These are phyloP conservation scores for Ascochyta clinopodiicola DNA, from an alignment of 2,329 filamentous ascomycete genomes.

Conservation along the genomic window DNA sequence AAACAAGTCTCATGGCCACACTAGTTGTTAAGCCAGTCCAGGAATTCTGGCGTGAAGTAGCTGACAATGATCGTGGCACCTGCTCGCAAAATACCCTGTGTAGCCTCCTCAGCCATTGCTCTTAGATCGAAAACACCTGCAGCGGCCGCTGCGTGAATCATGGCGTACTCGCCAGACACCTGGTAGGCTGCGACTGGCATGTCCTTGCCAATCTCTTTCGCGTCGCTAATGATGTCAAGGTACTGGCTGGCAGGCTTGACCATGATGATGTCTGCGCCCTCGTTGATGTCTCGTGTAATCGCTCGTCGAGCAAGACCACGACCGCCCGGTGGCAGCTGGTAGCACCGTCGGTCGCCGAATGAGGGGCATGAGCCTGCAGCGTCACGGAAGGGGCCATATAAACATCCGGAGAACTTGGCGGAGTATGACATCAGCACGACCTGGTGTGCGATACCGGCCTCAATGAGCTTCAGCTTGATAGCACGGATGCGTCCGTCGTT, in stretches of 20 bases:
- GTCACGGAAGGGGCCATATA: conserved; percentile 97
- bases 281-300: conserved; percentile 85
- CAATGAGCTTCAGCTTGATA: conserved; percentile 97
- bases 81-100: conserved; percentile 89
- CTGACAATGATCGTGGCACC: conserved; percentile 92
- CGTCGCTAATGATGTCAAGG: conserved; percentile 96
- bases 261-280: conserved; percentile 98
- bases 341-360: conserved; percentile 95
- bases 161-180: conserved; percentile 95
- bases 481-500: conserved; percentile 97
- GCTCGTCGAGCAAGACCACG: conserved; percentile 90
- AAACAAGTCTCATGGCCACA: background rate
- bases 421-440: conserved; percentile 97
- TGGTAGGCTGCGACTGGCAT: conserved; percentile 95
- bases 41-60: conserved; percentile 87
- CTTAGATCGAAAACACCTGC: conserved; percentile 96
- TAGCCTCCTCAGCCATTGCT: conserved; percentile 92
- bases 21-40: conserved; percentile 64
- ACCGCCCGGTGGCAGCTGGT: conserved; percentile 92
- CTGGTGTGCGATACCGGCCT: conserved; percentile 89
- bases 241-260: conserved; percentile 97
- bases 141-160: conserved; percentile 96
- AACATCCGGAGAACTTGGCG: conserved; percentile 94
- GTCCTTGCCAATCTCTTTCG: conserved; percentile 90
- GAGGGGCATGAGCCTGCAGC: conserved; percentile 89